Percentiles rank a stretch among this genome's conserved stretches.
Conservation (phyloP, 345 rosid species). For the Fremontodendron californicum region DNA sequence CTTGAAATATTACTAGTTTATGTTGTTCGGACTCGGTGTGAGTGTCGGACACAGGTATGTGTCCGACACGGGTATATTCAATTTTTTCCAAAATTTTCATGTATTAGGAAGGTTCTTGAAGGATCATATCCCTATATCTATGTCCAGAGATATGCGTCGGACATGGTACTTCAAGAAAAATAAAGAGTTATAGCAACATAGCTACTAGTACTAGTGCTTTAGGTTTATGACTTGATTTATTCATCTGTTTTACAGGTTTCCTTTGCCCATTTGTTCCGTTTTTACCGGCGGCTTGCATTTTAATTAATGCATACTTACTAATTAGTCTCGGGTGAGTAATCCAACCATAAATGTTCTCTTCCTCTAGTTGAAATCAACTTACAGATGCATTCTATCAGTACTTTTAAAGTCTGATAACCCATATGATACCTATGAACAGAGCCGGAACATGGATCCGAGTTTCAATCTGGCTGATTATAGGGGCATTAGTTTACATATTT, state of each 20-base stretch:
- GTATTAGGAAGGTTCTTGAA: no score
- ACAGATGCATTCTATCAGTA: not conserved
- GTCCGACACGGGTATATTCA: no score
- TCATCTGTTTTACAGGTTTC: slow-evolving; percentile 43
- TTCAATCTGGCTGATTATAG: slow-evolving; percentile 57
- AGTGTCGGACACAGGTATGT: no score
- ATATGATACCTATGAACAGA: slow-evolving; percentile 30
- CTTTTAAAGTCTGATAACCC: not conserved
- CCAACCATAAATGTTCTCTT: slow-evolving; percentile 6
- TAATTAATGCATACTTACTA: slow-evolving; percentile 52
- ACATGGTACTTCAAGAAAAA: no score
- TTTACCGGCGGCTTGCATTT: slow-evolving; percentile 54
- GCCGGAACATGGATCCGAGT: slow-evolving; percentile 63
- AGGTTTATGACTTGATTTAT: not conserved
- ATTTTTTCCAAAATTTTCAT: no score
- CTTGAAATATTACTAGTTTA: not conserved
- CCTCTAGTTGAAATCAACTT: not conserved
- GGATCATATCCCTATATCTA: no score
- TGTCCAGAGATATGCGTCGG: no score
- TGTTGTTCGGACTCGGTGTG: no score
- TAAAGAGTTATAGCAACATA: no score
- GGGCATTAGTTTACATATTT: slow-evolving; percentile 44
- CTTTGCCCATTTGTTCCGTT: slow-evolving; percentile 57
- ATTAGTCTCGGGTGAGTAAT: slow-evolving; percentile 59
- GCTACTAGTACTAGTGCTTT: no score